Evolutionary conservation across 208 protist species (phyloP).

Genomic region (Endotrypanum monterogeii): DNA sequence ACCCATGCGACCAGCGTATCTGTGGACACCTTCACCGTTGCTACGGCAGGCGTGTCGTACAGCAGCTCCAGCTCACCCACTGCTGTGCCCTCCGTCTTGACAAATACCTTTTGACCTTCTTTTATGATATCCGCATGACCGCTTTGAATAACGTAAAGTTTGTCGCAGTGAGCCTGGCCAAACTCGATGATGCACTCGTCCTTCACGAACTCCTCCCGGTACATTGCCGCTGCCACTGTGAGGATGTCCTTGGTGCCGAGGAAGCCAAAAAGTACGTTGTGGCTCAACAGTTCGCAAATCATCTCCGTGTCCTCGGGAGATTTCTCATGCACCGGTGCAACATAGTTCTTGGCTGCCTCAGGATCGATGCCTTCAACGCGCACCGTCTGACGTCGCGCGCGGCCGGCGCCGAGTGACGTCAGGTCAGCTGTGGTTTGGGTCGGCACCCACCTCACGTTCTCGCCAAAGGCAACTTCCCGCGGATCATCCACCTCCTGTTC

Average conservation of each 20-base stretch:
- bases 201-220: conserved; percentile 67
- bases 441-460: conserved; percentile 69
- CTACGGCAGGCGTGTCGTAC: conserved; percentile 87
- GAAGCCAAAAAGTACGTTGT: conserved; percentile 90
- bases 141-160: conserved; percentile 88
- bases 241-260: conserved; percentile 70
- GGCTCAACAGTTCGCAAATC: conserved; percentile 76
- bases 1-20: conserved; percentile 79
- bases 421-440: conserved; percentile 64
- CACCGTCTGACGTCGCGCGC: conserved; percentile 80
- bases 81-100: conserved; percentile 85
- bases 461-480: conserved; percentile 59
- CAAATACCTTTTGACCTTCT: conserved; percentile 87
- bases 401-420: conserved; percentile 69
- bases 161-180: conserved; percentile 71
- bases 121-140: conserved; percentile 87
- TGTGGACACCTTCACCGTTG: conserved; percentile 84
- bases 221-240: conserved; percentile 81
- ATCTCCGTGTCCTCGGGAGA: conserved; percentile 71
- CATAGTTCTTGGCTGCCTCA: conserved; percentile 83
- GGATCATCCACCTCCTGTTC: conserved; percentile 24
- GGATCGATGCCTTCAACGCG: conserved; percentile 78
- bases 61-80: conserved; percentile 91
- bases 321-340: conserved; percentile 76
- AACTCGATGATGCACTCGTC: conserved; percentile 81